These are phyloP conservation scores for Jimgerdemannia lactiflua DNA, from an alignment of 192 early-diverging fungal species.

Conservation along the genomic window DNA sequence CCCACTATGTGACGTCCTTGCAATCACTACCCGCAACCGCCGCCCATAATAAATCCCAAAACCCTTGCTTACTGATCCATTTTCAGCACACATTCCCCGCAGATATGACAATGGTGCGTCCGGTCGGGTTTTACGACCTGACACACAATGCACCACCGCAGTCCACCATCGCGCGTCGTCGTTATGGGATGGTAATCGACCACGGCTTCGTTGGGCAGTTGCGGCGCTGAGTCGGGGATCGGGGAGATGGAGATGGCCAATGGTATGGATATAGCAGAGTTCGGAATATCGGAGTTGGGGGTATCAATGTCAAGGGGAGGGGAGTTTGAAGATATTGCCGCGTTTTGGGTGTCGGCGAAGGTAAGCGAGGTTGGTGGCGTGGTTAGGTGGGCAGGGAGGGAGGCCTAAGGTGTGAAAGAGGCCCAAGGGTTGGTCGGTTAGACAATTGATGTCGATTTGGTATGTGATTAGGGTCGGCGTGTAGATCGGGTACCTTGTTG, in stretches of 20 bases:
- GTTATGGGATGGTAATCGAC: conserved; percentile 24
- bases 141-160: conserved; percentile 36
- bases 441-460: conserved; percentile 2
- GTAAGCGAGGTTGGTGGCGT: background rate
- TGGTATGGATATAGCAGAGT: conserved; percentile 2
- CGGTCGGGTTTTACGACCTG: conserved; percentile 49
- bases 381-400: background rate
- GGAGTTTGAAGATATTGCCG: background rate
- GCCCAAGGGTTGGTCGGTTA: background rate
- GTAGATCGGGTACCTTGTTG: conserved; percentile 21
- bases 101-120: conserved; percentile 51
- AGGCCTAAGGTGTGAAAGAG: background rate
- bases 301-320: background rate
- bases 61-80: conserved; percentile 48
- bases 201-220: conserved; percentile 14
- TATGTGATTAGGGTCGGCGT: background rate
- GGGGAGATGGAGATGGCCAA: background rate
- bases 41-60: background rate
- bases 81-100: conserved; percentile 45
- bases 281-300: background rate
- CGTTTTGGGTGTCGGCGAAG: conserved; percentile 6
- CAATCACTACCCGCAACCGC: background rate
- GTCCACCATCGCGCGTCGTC: conserved; percentile 8
- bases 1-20: background rate
- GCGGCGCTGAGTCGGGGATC: conserved; percentile 19